phyloP scores from a whole-genome alignment of 2,329 filamentous ascomycete genomes.

The Aspergillus caelatus region DNA sequence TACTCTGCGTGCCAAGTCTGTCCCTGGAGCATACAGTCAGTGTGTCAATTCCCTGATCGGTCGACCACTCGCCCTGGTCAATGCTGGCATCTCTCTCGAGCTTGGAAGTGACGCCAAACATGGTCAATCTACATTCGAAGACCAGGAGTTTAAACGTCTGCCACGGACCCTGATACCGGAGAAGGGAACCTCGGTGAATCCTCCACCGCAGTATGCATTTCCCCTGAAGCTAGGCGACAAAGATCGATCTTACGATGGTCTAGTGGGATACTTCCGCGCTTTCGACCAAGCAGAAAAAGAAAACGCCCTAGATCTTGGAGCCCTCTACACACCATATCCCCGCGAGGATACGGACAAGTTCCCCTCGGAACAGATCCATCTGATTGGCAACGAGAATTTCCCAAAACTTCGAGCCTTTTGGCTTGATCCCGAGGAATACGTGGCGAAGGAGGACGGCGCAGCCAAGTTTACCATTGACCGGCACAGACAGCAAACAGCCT shows the following conservation, averaged over 20 bases:
- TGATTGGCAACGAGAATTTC: neutral
- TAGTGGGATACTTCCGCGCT: neutral
- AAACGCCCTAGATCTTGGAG: neutral
- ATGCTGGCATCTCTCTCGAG: conserved; percentile 34
- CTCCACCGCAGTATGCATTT: neutral
- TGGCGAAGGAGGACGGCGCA: neutral
- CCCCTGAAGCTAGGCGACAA: neutral
- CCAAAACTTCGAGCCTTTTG: neutral
- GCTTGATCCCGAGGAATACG: neutral
- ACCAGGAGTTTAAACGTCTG: neutral
- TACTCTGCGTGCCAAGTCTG: conserved; percentile 10
- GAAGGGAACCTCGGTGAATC: neutral
- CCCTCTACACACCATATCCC: neutral
- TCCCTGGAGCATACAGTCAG: conserved; percentile 26
- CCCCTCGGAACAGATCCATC: neutral
- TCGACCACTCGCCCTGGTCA: conserved; percentile 36
- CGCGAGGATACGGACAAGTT: neutral
- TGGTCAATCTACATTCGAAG: conserved; percentile 13
- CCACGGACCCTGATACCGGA: neutral
- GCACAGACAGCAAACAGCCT: neutral
- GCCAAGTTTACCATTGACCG: neutral
- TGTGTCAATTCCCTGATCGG: conserved; percentile 33
- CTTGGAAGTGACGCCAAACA: conserved; percentile 17
- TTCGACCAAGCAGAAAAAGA: too few species aligned
- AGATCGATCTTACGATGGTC: neutral